Evolutionary conservation across 371 early-diverging fungal genomes (phyloP), one percentile per base, ranked within the genome.

Genomic region (Chytridiales sp.): DNA sequence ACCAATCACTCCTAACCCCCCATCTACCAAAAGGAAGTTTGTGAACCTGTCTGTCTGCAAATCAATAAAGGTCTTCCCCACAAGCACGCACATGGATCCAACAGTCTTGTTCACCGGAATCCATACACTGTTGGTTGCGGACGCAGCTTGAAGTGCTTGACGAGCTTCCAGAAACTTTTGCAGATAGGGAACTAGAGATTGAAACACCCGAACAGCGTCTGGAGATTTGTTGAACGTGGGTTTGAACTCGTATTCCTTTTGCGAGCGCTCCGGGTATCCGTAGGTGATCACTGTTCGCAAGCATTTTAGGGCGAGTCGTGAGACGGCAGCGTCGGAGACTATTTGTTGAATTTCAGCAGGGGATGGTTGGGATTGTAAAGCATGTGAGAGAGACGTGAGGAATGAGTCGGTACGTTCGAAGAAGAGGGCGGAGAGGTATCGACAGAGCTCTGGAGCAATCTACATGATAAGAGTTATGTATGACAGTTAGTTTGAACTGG

Each of bases 241-340:
- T 31, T 34, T 56, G 22, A 50, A 49, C 44, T 15, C 62, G 47
- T 36, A 54, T 36, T 36, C 35, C 22, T 34, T 57, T 54, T 13
- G n/a, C 8, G 29, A 26, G 31, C 52, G 46, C 58, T 87, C 84
- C 15, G 76, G 69, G 52, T 87, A 89, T n/a, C 91, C 92, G 61
- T 85, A 84, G 22, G 86, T 81, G 63, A 88, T 79, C 34, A 91
- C 67, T 22, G 87, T 74, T 15, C 90, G 74, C 55, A 92, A 60
- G 44, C 85, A 85, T 57, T 89, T 88, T n/a, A 91, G 70, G 26
- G 85, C 79, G 44, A 79, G 68, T 8, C 79, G 62, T 0, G n/a
- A n/a, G n/a, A n/a, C n/a, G n/a, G 36, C 15, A 1, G 44, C 31
- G 1, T 56, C 57, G 4, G 27, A 15, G 3, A 47, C 15, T 5